These are phyloP conservation scores for Leucosporidium scottii DNA, from an alignment of 768 basidiomycete genomes.

Conservation along the genomic window DNA sequence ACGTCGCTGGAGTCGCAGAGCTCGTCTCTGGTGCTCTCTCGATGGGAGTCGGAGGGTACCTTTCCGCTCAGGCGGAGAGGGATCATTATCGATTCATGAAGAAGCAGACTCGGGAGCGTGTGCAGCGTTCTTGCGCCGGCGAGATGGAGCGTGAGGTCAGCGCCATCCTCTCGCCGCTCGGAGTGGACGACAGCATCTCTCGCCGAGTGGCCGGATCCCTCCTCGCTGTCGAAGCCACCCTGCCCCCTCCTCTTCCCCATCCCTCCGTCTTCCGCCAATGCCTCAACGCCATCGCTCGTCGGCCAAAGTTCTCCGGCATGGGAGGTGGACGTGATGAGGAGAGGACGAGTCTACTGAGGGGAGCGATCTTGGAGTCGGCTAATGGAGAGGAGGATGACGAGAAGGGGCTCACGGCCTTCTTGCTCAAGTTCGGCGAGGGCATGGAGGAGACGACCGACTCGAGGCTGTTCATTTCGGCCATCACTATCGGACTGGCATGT, in stretches of 20 bases:
- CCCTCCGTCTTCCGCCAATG: constrained; percentile 30
- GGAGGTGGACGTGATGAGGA: constrained; percentile 11
- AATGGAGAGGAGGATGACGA: constrained; percentile 61
- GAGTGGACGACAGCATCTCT: constrained; percentile 76
- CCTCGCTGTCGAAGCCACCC: constrained; percentile 45
- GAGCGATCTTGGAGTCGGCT: constrained; percentile 12
- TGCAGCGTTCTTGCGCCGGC: constrained; percentile 79
- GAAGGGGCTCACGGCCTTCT: constrained; percentile 82
- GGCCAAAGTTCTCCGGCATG: constrained; percentile 24
- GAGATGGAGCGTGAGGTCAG: constrained; percentile 95
- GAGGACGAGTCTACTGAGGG: constrained; percentile 14
- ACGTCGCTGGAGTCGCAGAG: constrained; percentile 89
- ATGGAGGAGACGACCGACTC: constrained; percentile 81
- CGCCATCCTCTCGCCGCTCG: constrained; percentile 77
- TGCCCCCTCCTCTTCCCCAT: constrained; percentile 23
- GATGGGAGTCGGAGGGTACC: constrained; percentile 90
- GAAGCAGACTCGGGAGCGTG: constrained; percentile 63
- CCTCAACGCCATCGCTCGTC: constrained; percentile 30
- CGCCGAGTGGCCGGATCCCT: constrained; percentile 69
- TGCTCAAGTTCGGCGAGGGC: constrained; percentile 93
- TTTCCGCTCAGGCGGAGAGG: constrained; percentile 92
- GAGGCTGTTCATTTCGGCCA: constrained; percentile 79
- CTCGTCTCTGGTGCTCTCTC: constrained; percentile 93
- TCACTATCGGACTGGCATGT: constrained; percentile 83
- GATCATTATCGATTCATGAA: constrained; percentile 79